Evolutionary conservation across 805 yeast genomes (phyloP).

Genomic region (Cyberlindnera subsufficiens): DNA sequence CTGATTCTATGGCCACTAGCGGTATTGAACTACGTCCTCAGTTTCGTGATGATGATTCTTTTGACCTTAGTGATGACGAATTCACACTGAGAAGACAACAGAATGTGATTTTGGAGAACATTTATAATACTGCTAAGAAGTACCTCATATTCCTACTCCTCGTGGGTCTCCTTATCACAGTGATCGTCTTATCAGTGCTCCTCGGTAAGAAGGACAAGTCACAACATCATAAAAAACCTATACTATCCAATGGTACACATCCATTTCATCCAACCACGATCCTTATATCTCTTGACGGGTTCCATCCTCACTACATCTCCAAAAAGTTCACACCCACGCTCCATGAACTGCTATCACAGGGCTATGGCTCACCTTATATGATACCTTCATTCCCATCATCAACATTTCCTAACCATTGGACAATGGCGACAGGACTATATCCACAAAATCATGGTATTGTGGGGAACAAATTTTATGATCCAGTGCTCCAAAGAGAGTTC

Average conservation of each 20-base stretch:
- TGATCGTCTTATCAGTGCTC: slow-evolving; percentile 15
- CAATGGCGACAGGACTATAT: slow-evolving; percentile 77
- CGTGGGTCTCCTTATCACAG: slow-evolving; percentile 6
- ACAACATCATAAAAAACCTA: background rate
- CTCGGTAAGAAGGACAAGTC: slow-evolving; percentile 8
- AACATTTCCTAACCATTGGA: slow-evolving; percentile 91
- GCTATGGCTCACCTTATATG: slow-evolving; percentile 75
- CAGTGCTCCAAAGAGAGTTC: slow-evolving; percentile 47
- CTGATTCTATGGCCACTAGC: slow-evolving; percentile 6
- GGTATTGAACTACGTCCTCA: slow-evolving; percentile 20
- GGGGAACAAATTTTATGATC: slow-evolving; percentile 75
- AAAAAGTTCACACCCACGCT: slow-evolving; percentile 63
- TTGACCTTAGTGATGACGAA: slow-evolving; percentile 25
- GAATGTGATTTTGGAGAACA: background rate
- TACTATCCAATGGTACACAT: slow-evolving; percentile 20
- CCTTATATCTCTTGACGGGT: slow-evolving; percentile 78
- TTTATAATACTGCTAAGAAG: slow-evolving; percentile 2
- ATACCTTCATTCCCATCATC: slow-evolving; percentile 82
- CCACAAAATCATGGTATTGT: slow-evolving; percentile 87
- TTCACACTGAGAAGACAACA: slow-evolving; percentile 17
- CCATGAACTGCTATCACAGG: slow-evolving; percentile 46
- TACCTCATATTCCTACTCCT: slow-evolving; percentile 6
- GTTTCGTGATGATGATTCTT: slow-evolving; percentile 16
- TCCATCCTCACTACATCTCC: slow-evolving; percentile 84
- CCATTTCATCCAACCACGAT: slow-evolving; percentile 64